Evolutionary conservation across 768 basidiomycete species (phyloP).

Genomic region (Panus rudis): DNA sequence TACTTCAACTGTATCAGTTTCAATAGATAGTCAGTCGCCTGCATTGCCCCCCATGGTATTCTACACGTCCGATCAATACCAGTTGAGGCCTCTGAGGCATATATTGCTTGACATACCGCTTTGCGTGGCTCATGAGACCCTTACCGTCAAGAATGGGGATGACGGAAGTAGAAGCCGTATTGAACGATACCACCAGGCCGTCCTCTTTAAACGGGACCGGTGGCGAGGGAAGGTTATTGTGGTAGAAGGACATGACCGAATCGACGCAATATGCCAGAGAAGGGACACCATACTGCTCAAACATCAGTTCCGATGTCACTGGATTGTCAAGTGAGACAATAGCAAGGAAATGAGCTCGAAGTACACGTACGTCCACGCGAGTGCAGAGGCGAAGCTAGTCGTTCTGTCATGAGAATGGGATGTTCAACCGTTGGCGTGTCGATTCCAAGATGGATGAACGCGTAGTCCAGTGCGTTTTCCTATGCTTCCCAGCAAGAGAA

Average conservation of each 20-base stretch:
- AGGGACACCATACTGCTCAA: slow-evolving; percentile 87
- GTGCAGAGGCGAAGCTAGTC: slow-evolving; percentile 81
- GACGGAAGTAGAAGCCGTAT: slow-evolving; percentile 84
- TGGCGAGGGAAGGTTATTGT: slow-evolving; percentile 48
- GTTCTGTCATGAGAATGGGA: slow-evolving; percentile 90
- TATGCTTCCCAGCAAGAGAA: slow-evolving; percentile 29
- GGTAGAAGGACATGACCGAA: slow-evolving; percentile 87
- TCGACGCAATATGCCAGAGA: slow-evolving; percentile 85
- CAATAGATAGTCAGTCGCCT: slow-evolving; percentile 86
- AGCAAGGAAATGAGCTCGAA: not conserved
- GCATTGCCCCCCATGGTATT: slow-evolving; percentile 90
- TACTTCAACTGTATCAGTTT: slow-evolving; percentile 96
- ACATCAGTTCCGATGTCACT: slow-evolving; percentile 96
- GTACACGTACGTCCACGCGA: slow-evolving; percentile 69
- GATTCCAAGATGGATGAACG: slow-evolving; percentile 82
- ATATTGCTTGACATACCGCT: slow-evolving; percentile 48
- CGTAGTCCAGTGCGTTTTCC: slow-evolving; percentile 94
- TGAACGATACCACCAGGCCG: slow-evolving; percentile 86
- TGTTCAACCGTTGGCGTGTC: slow-evolving; percentile 71
- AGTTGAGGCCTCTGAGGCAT: not conserved
- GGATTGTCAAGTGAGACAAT: slow-evolving; percentile 5
- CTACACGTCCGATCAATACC: slow-evolving; percentile 35
- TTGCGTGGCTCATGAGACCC: slow-evolving; percentile 78
- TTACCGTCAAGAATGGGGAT: slow-evolving; percentile 82
- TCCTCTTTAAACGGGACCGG: slow-evolving; percentile 45